Base-by-base conservation (phyloP, 192 early-diverging fungal genomes). In the Backusella mclennaniae region DNA sequence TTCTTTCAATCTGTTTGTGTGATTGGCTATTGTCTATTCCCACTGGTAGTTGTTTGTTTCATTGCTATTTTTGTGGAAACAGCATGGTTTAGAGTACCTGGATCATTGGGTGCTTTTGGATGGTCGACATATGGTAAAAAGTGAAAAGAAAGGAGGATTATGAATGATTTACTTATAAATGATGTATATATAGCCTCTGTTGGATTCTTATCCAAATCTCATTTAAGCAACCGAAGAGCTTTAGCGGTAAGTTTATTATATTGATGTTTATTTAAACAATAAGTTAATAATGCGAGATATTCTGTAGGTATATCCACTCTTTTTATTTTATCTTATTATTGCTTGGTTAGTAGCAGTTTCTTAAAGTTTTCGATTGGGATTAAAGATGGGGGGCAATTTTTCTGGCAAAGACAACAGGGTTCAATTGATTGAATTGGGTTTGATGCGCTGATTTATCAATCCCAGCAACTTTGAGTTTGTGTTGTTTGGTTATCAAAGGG, bases 1-100 rank as follows among this genome's bases (percentile, higher is more conserved):
- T 98, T 99, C 77, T 97, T 97, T 83, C 97, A 99, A 77, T 93
- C 91, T 76, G 95, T 99, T 7, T 99, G 97, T 83, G 93, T 96
- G 17, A 87, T 99, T 68, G 96, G 97, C 8, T 99, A 99, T 85
- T 99, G 97, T 82, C 84, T 98, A 71, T 99, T 97, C 75, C 97
- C 97, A 9, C 85, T 99, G 74, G 92, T 95, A 1, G 81, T 95
- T 29, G 94, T 91, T 35, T 90, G 95, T 29, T 79, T 97, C 19
- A 78, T 96, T 6, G 80, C 91, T 1, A 84, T 95, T 36, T 85
- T 96, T 73, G 87, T 90, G 1, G 70, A 83, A 35, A 84, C 87
- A 66, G 82, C 96, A 44, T 87, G 92, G 66, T 85, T 96, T 73
- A 87, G 94, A 5, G 80, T 92, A 21, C 91, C 96, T 23, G 81